Percentiles rank a stretch among this genome's conserved stretches.
Evolutionary conservation across 176 grass and related monocot genomes (phyloP).

Genomic region (Metroxylon sagu): DNA sequence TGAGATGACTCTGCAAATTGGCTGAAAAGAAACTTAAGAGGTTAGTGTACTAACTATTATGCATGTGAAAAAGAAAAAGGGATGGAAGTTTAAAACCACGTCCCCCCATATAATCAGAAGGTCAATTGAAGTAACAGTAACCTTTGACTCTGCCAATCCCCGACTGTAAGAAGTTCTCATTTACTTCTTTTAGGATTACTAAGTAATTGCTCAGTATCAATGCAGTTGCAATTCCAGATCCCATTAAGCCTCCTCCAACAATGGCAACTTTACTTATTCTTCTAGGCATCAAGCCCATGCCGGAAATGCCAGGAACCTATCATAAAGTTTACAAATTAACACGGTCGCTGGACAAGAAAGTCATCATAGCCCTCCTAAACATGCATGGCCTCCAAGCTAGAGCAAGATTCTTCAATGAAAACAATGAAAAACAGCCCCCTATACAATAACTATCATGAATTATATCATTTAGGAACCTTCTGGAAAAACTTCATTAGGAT

Average conservation of each 20-base stretch:
- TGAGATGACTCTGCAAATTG: conserved; percentile 67
- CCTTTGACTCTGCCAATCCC: conserved; percentile 76
- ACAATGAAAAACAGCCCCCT: no score
- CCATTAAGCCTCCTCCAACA: conserved; percentile 80
- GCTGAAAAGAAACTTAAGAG: conserved; percentile 25
- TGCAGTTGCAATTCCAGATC: conserved; percentile 88
- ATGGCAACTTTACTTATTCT: conserved; percentile 71
- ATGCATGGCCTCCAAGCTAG: no score
- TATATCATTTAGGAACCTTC: no score
- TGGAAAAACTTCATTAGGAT: no score
- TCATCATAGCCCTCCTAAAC: no score
- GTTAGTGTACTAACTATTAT: no score
- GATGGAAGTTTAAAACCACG: no score
- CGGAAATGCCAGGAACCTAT: conserved; percentile 77
- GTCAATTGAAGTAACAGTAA: conserved; percentile 6
- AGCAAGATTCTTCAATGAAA: no score
- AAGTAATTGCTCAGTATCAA: conserved; percentile 81
- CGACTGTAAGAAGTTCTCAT: conserved; percentile 59
- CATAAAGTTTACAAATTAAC: not conserved
- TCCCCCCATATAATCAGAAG: not conserved
- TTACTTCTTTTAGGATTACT: conserved; percentile 90
- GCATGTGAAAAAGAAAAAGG: no score
- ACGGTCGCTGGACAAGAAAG: no score
- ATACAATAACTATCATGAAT: no score
- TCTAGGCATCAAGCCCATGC: conserved; percentile 63